Base-by-base conservation (phyloP, 164 flowering plant genomes). In the Piper betle region DNA sequence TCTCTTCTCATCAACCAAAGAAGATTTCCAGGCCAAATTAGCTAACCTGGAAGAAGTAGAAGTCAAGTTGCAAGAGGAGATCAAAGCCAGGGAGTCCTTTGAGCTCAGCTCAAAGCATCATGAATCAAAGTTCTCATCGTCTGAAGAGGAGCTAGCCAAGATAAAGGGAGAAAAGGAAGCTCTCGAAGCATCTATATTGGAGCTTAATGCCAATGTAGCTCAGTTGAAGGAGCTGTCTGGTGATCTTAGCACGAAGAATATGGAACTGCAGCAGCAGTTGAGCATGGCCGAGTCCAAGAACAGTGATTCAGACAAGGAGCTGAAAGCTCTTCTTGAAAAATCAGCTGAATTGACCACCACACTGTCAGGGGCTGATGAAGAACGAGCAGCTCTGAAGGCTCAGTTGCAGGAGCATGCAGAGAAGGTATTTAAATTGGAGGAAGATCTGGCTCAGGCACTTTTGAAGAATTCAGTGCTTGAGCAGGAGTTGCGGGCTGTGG, bases 211-310 rank as follows among this genome's bases (percentile, higher is more conserved):
- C 55, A 76, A 69, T 66, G 50, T 73, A 37, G 40, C 64, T 18
- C 69, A 70, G 60, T 57, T 72, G 76, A 79, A 80, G 70, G 87
- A 84, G 66, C 59, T 71, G 46, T 72, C 79, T 65, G 59, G 58
- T 46, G 83, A 84, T 61, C 85, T 87, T 53, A 88, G 86, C 72
- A 74, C 71, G n/a, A 86, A 83, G 70, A 84, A 73, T 59, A 67
- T 75, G 20, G 92, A 90, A 75, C 86, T 87, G 54, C 83, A 77
- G 72, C 83, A 90, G 63, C 77, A 76, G 71, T 57, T 84, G 52
- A 84, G 74, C 67, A 63, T 80, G 19, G 66, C 72, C 12, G 82
- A 81, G 63, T 60, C 81, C 37, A 81, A 78, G 69, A 70, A 72
- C 59, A 68, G 46, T 17, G 76, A 80, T 57, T 70, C 85, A 59